phyloP scores from a whole-genome alignment of 2,329 filamentous ascomycete species.

The Exophiala calicioides region DNA sequence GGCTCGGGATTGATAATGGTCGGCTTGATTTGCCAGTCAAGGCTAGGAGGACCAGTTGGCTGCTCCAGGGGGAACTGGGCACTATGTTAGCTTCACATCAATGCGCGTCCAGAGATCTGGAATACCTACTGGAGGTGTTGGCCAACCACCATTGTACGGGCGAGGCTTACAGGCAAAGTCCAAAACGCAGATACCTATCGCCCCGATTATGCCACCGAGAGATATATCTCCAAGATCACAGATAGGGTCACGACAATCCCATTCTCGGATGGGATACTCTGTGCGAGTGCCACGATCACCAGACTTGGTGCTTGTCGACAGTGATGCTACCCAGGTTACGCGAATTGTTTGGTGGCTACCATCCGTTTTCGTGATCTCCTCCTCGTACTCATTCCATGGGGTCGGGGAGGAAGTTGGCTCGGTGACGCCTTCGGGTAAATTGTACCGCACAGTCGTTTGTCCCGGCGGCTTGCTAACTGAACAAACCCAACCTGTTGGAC shows the following conservation, averaged over 20 bases:
- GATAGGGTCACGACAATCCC: background rate
- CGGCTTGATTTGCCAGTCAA: background rate
- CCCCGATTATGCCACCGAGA: too few species aligned
- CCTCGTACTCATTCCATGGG: slow-evolving; percentile 5
- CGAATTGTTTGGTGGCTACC: slow-evolving; percentile 1
- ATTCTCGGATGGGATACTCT: background rate
- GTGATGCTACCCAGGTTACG: slow-evolving; percentile 1
- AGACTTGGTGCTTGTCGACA: slow-evolving; percentile 1
- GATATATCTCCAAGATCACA: too few species aligned
- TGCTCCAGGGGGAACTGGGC: slow-evolving; percentile 3
- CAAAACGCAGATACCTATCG: too few species aligned
- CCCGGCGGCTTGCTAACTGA: background rate
- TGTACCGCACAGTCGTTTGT: background rate
- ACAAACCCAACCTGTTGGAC: slow-evolving; percentile 5
- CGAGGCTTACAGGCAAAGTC: background rate
- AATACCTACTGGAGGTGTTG: background rate
- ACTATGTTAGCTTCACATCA: background rate
- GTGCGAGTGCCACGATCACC: background rate
- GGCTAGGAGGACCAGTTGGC: slow-evolving; percentile 2
- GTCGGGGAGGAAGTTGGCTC: slow-evolving; percentile 2
- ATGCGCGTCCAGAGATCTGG: background rate
- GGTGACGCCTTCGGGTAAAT: slow-evolving; percentile 3
- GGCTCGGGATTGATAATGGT: background rate
- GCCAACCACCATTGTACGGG: background rate
- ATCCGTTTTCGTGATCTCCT: slow-evolving; percentile 7